phyloP scores from a whole-genome alignment of 768 basidiomycete species.

The Phaffia australis region DNA sequence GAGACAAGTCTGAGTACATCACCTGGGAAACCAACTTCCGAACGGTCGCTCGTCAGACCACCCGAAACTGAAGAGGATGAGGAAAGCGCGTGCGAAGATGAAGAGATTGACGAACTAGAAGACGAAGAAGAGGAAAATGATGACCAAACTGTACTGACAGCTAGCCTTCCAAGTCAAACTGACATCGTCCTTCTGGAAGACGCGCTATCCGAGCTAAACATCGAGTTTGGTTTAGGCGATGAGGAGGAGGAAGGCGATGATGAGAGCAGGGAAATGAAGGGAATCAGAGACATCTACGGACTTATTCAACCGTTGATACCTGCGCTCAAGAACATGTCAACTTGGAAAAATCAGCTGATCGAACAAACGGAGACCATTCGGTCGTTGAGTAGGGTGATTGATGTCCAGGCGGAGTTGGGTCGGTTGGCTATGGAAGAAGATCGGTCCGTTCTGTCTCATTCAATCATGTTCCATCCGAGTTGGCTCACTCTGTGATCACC shows the following conservation, averaged over 20 bases:
- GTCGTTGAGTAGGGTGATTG: conserved; percentile 8
- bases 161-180: not conserved
- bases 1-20: too few species aligned
- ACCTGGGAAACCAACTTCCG: too few species aligned
- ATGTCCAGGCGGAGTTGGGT: conserved; percentile 9
- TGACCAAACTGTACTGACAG: not conserved
- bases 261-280: conserved; percentile 18
- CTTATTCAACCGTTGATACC: conserved; percentile 14
- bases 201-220: conserved; percentile 3
- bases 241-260: conserved; percentile 24
- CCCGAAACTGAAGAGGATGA: not conserved
- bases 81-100: not conserved
- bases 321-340: not conserved
- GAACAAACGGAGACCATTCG: conserved; percentile 2
- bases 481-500: too few species aligned
- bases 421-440: conserved; percentile 6
- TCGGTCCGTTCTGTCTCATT: conserved; percentile 3
- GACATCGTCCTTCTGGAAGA: conserved; percentile 12
- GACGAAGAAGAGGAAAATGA: not conserved
- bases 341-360: not conserved
- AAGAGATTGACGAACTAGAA: conserved; percentile 7
- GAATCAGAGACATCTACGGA: conserved; percentile 12
- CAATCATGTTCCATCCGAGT: too few species aligned
- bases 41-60: too few species aligned
- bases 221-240: conserved; percentile 14